Evolutionary conservation across 2,329 filamentous ascomycete genomes (phyloP).

Genomic region (Hyphodiscus sp.): DNA sequence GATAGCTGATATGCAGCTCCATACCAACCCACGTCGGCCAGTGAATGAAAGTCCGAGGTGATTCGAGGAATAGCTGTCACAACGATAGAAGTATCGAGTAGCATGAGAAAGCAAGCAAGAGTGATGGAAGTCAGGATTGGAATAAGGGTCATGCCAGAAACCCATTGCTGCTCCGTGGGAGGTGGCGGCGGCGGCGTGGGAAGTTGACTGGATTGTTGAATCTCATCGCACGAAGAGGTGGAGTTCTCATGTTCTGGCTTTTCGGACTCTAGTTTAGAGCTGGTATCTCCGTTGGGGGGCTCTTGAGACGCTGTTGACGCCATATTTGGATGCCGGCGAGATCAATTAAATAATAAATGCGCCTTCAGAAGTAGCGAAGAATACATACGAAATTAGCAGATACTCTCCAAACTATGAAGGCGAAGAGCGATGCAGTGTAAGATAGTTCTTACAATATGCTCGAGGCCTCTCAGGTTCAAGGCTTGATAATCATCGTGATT

Average conservation of each 20-base stretch:
- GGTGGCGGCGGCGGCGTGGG: neutral
- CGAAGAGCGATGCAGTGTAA: too few relatives aligned
- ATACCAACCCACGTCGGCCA: constrained; percentile 31
- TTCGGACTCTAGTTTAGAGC: neutral
- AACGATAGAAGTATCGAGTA: neutral
- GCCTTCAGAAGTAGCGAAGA: too few relatives aligned
- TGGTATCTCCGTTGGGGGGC: neutral
- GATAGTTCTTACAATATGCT: too few relatives aligned
- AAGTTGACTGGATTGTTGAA: neutral
- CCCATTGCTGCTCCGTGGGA: neutral
- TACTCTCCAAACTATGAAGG: too few relatives aligned
- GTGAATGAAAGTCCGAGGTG: constrained; percentile 30
- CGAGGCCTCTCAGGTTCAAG: too few relatives aligned
- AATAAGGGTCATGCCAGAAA: neutral
- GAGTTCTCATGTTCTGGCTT: neutral
- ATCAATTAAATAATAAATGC: too few relatives aligned
- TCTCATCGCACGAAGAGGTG: neutral
- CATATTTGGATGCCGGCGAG: neutral
- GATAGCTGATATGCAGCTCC: constrained; percentile 28
- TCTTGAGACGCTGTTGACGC: neutral
- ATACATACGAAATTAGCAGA: too few relatives aligned
- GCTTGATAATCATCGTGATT: too few relatives aligned
- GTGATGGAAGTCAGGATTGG: neutral
- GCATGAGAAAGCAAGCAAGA: neutral
- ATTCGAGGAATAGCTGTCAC: constrained; percentile 30